These are phyloP conservation scores for Fraxinus xanthoxyloides DNA, from an alignment of 305 asterid species.

Conservation along the genomic window DNA sequence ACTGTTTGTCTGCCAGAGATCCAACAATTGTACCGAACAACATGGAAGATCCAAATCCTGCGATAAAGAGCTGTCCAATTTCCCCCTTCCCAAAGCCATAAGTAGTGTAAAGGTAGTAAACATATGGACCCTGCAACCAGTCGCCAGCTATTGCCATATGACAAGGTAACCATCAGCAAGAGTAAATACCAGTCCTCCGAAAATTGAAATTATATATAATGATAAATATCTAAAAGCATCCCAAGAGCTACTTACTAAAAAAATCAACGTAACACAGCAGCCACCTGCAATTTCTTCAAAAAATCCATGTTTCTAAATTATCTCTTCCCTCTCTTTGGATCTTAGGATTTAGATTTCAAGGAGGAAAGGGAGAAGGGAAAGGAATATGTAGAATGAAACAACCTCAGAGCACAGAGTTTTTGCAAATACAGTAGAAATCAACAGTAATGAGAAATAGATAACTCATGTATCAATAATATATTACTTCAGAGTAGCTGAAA, in stretches of 20 bases:
- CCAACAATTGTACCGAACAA: constrained; percentile 97
- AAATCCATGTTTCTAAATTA: not conserved
- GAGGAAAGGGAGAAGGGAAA: not conserved
- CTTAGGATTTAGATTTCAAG: not conserved
- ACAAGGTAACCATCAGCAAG: constrained; percentile 30
- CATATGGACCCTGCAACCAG: constrained; percentile 99
- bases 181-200: not conserved
- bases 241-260: not conserved
- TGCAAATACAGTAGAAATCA: not conserved
- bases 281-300: not conserved
- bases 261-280: not conserved
- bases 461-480: not conserved
- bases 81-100: constrained; percentile 91
- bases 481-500: not conserved
- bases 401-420: not conserved
- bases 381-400: not conserved
- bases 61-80: constrained; percentile 95
- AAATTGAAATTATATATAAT: not conserved
- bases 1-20: constrained; percentile 96
- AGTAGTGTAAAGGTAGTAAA: constrained; percentile 87
- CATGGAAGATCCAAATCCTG: constrained; percentile 99
- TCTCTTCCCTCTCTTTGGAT: not conserved
- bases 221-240: not conserved
- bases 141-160: constrained; percentile 73
- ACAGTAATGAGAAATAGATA: not conserved